Evolutionary conservation across 73 alveolate genomes (phyloP).

Genomic region (Paramecium biaurelia): DNA sequence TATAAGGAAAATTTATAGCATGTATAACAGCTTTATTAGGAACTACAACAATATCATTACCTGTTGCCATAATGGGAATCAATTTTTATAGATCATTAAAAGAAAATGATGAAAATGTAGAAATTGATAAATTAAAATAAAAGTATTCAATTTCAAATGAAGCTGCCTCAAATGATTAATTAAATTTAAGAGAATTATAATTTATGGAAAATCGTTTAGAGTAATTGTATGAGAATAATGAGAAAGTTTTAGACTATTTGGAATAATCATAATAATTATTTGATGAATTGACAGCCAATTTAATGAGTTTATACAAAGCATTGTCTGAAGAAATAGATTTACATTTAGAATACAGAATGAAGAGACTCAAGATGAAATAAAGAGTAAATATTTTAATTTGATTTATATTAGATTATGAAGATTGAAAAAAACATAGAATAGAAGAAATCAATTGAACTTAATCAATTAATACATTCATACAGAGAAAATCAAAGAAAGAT

Average conservation of each 20-base stretch:
- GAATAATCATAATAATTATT: background rate
- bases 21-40: slow-evolving; percentile 54
- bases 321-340: background rate
- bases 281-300: background rate
- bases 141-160: background rate
- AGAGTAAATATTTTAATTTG: background rate
- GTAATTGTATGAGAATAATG: background rate
- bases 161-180: background rate
- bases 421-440: background rate
- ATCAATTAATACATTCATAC: background rate
- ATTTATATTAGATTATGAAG: background rate
- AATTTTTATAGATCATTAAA: background rate
- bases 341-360: slow-evolving; percentile 9
- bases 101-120: background rate
- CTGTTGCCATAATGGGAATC: slow-evolving; percentile 11
- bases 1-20: slow-evolving; percentile 52
- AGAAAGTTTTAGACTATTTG: background rate
- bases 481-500: background rate
- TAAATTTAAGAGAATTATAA: background rate
- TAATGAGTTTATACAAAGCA: slow-evolving; percentile 8
- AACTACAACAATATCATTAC: slow-evolving; percentile 40
- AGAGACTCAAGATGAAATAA: background rate
- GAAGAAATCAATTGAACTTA: background rate
- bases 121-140: background rate
- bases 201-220: background rate